Percentiles rank a stretch among this genome's conserved stretches.
phyloP scores from a whole-genome alignment of 129 eudicot species.

The Glebionis coronaria region DNA sequence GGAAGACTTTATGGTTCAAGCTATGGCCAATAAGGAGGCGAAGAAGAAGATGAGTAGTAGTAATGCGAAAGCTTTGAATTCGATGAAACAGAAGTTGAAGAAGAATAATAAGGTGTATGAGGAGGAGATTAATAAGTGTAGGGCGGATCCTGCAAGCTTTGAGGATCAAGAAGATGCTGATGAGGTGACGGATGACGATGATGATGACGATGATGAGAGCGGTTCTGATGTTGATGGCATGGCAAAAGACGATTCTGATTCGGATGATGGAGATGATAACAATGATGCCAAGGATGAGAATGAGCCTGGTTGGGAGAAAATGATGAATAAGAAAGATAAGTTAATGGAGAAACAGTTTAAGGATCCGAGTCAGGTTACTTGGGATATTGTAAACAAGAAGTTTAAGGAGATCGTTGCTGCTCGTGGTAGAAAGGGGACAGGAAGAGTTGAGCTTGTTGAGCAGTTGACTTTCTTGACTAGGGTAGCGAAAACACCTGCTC shows the following conservation, averaged over 20 bases:
- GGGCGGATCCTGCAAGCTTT: slow-evolving; percentile 69
- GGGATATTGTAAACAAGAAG: slow-evolving; percentile 86
- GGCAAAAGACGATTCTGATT: slow-evolving; percentile 28
- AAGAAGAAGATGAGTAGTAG: slow-evolving; percentile 91
- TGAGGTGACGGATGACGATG: slow-evolving; percentile 39
- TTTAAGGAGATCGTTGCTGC: slow-evolving; percentile 70
- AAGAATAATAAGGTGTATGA: slow-evolving; percentile 75
- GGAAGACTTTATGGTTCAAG: slow-evolving; percentile 69
- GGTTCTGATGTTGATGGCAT: slow-evolving; percentile 44
- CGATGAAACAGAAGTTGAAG: slow-evolving; percentile 82
- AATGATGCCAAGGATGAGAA: slow-evolving; percentile 31
- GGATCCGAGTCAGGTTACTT: slow-evolving; percentile 76
- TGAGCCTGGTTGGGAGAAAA: slow-evolving; percentile 53
- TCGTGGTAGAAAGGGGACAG: slow-evolving; percentile 71
- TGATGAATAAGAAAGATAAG: slow-evolving; percentile 73
- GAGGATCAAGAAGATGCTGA: slow-evolving; percentile 54
- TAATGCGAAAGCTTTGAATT: slow-evolving; percentile 82
- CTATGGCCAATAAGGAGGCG: slow-evolving; percentile 74
- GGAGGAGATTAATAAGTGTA: slow-evolving; percentile 54
- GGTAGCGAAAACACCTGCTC: slow-evolving; percentile 85
- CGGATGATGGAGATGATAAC: slow-evolving; percentile 40
- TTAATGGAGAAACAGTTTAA: slow-evolving; percentile 77
- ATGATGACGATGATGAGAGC: slow-evolving; percentile 40
- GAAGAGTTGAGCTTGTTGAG: slow-evolving; percentile 65
- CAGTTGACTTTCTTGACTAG: slow-evolving; percentile 65